These are phyloP conservation scores for Firmiana major DNA, from an alignment of 345 rosid species.

Conservation along the genomic window DNA sequence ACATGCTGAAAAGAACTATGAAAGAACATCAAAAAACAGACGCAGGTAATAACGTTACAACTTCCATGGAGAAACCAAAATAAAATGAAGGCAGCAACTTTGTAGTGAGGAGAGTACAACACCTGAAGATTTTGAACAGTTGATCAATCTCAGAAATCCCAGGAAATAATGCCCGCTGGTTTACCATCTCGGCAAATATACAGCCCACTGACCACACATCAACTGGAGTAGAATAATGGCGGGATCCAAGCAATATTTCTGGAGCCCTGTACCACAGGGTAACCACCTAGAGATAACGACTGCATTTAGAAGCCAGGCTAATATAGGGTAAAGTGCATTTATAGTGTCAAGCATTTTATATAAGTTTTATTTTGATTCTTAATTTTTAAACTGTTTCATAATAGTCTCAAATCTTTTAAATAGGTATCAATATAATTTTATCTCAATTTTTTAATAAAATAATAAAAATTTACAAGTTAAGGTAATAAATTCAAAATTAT, in stretches of 20 bases:
- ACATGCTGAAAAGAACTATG: not conserved
- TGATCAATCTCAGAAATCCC: constrained; percentile 99
- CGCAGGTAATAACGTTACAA: not conserved
- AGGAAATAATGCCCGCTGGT: constrained; percentile 88
- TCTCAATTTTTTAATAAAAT: too few species aligned
- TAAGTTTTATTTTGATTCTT: too few species aligned
- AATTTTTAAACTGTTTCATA: too few species aligned
- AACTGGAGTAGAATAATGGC: constrained; percentile 94
- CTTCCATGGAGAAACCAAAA: not conserved
- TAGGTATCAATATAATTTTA: too few species aligned
- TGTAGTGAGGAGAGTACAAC: constrained; percentile 1
- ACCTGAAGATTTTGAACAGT: constrained; percentile 96
- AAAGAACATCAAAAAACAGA: not conserved
- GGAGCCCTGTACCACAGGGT: constrained; percentile 99
- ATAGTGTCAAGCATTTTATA: too few species aligned
- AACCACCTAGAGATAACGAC: constrained; percentile 59
- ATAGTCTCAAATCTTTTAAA: too few species aligned
- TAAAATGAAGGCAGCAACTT: constrained; percentile 4
- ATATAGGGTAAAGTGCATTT: too few species aligned
- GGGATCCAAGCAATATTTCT: constrained; percentile 94
- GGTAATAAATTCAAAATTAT: too few species aligned
- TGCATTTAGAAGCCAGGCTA: not conserved
- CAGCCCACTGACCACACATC: constrained; percentile 99
- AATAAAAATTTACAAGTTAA: too few species aligned
- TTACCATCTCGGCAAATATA: constrained; percentile 99